These are phyloP conservation scores for Chimonanthus salicifolius DNA, from an alignment of 164 flowering plant species.

Conservation along the genomic window DNA sequence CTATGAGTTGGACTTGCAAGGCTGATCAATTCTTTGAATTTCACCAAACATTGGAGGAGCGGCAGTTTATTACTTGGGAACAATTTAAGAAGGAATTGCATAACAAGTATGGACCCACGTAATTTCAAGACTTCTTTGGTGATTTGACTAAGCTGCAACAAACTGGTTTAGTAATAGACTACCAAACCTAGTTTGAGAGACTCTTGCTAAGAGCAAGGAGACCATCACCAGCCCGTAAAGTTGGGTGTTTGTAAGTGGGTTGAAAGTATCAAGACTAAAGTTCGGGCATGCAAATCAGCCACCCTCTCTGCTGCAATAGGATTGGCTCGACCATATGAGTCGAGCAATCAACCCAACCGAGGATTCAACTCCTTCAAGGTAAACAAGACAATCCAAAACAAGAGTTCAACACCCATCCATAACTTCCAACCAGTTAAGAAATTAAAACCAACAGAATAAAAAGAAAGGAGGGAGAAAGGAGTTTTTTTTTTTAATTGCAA, in stretches of 20 bases:
- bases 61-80: conserved; percentile 2
- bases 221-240: neutral
- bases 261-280: neutral
- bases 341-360: neutral
- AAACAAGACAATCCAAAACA: too few relatives aligned
- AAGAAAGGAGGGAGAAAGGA: too few relatives aligned
- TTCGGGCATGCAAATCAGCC: neutral
- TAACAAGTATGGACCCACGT: conserved; percentile 2
- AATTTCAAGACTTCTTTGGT: conserved; percentile 6
- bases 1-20: conserved; percentile 5
- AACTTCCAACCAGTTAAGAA: too few relatives aligned
- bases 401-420: too few relatives aligned
- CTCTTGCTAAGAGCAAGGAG: neutral
- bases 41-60: neutral
- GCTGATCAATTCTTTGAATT: conserved; percentile 6
- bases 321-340: neutral
- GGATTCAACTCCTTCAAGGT: too few relatives aligned
- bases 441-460: too few relatives aligned
- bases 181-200: conserved; percentile 3
- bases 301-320: neutral
- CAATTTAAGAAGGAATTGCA: conserved; percentile 1
- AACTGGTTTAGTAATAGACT: neutral
- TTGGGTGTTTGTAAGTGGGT: neutral
- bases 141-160: conserved; percentile 2
- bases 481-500: too few relatives aligned